Conservation (phyloP, 2,329 filamentous ascomycete genomes). For the Aureobasidium musti region DNA sequence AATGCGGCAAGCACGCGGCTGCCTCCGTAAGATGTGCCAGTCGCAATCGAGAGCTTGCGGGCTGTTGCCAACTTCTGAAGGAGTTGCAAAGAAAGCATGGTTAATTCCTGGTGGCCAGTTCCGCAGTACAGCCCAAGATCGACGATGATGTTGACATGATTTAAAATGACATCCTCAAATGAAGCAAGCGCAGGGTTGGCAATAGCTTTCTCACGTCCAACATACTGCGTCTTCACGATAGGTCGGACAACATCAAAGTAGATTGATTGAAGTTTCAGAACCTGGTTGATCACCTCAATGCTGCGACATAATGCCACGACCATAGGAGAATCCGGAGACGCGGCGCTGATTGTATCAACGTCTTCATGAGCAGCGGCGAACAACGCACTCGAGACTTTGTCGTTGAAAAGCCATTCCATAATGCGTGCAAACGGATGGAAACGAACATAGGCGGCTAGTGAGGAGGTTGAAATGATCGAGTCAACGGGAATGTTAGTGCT, state of each 20-base stretch:
- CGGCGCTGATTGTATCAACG: conserved; percentile 68
- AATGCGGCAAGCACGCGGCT: conserved; percentile 76
- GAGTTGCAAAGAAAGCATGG: conserved; percentile 76
- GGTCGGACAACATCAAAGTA: conserved; percentile 88
- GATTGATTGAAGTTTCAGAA: conserved; percentile 85
- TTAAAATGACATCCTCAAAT: conserved; percentile 88
- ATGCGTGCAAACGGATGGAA: conserved; percentile 91
- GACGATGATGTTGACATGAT: conserved; percentile 74
- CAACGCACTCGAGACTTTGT: conserved; percentile 76
- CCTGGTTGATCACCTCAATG: conserved; percentile 80
- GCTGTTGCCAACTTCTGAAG: conserved; percentile 86
- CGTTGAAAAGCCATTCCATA: conserved; percentile 98
- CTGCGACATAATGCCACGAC: conserved; percentile 75
- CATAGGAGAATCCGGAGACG: conserved; percentile 75
- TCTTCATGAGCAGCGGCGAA: conserved; percentile 80
- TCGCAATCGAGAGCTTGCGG: conserved; percentile 67
- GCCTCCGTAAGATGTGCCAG: conserved; percentile 48
- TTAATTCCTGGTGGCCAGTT: conserved; percentile 77
- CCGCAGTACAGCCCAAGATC: conserved; percentile 86
- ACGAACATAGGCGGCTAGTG: conserved; percentile 75
- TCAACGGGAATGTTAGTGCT: conserved; percentile 76
- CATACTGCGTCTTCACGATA: conserved; percentile 67
- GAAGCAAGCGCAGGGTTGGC: conserved; percentile 77
- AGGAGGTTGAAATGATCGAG: conserved; percentile 69
- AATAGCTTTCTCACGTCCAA: conserved; percentile 61